Base-by-base conservation (phyloP, 2,329 filamentous ascomycete genomes). In the Stagonosporopsis vannaccii region DNA sequence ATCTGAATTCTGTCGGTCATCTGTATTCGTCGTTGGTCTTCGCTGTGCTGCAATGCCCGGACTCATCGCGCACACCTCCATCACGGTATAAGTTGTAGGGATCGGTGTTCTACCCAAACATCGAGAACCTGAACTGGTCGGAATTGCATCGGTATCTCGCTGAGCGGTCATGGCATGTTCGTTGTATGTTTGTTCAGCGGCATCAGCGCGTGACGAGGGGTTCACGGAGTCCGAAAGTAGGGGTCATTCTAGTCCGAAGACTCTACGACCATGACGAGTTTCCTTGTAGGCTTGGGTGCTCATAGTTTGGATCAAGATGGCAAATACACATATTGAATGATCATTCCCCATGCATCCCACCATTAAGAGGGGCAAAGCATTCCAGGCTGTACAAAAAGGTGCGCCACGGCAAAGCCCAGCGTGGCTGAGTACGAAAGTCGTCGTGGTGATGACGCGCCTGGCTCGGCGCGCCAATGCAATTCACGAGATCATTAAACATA, bases 211-310 rank as follows among this genome's bases (percentile, higher is more conserved):
- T 17, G 32, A 36, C 28, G 36, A 37, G 22, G 17, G 36, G 28
- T 37, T 26, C 19, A 51, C 53, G 42, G 47, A 48, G 47, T 51
- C 47, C 36, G 47, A 44, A 36, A 23, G 56, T 47, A 57, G 46
- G 56, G 48, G 50, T 52, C 13, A 19, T 53, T 49, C 44, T 58
- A 20, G 20, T 46, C 28, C 56, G 47, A 42, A 42, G 20, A 55
- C 46, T 59, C 50, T 50, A 69, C 50, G 63, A 66, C 53, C 51
- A 56, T 56, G 36, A 67, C 64, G 63, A 66, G 62, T 69, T 59
- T 69, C 60, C 19, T 39, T 17, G 22, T 20, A 30, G 35, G 40
- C 41, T 17, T 30, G n/a, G 17, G 48, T 7, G 30, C 30, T 23
- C 19, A 37, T 48, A 4, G 40, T 22, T 20, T 36, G 20, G 23